Percentiles rank a stretch among this genome's conserved stretches.
phyloP scores from a whole-genome alignment of 2,329 filamentous ascomycete species.

The Scorias spongiosa region DNA sequence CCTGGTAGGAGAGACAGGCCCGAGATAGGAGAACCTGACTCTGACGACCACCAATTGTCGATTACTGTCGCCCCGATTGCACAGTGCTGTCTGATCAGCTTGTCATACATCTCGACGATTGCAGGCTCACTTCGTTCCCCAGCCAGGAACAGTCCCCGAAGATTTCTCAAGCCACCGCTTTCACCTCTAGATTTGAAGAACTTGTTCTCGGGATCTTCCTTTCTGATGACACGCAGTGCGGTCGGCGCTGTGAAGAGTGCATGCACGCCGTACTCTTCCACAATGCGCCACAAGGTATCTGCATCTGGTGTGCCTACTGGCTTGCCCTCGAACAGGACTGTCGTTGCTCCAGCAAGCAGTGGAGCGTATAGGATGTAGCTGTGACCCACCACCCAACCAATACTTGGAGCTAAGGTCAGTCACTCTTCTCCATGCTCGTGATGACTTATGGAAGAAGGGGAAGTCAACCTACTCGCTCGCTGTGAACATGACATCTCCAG shows the following conservation, averaged over 20 bases:
- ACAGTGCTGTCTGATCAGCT: conserved; percentile 51
- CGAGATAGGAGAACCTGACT: conserved; percentile 54
- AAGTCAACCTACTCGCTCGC: conserved; percentile 43
- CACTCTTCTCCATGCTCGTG: not conserved
- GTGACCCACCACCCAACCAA: conserved; percentile 82
- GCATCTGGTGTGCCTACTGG: conserved; percentile 79
- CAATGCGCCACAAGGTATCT: conserved; percentile 72
- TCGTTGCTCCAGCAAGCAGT: conserved; percentile 69
- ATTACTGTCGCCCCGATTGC: conserved; percentile 47
- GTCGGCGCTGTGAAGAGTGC: conserved; percentile 76
- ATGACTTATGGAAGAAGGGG: not conserved
- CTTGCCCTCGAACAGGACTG: conserved; percentile 86
- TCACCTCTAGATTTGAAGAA: conserved; percentile 48
- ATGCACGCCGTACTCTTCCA: conserved; percentile 75
- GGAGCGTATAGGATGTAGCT: conserved; percentile 84
- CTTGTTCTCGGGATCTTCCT: conserved; percentile 64
- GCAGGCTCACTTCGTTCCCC: conserved; percentile 81
- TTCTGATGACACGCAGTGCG: conserved; percentile 71
- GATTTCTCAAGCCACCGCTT: conserved; percentile 52
- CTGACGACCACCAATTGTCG: conserved; percentile 63
- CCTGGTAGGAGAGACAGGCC: conserved; percentile 49
- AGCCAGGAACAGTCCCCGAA: conserved; percentile 68
- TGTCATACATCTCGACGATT: conserved; percentile 68
- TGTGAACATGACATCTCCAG: conserved; percentile 68
- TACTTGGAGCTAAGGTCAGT: conserved; percentile 20